Percentiles rank a stretch among this genome's conserved stretches.
Conservation (phyloP, 768 basidiomycete genomes). For the Agrocybe chaxingu region DNA sequence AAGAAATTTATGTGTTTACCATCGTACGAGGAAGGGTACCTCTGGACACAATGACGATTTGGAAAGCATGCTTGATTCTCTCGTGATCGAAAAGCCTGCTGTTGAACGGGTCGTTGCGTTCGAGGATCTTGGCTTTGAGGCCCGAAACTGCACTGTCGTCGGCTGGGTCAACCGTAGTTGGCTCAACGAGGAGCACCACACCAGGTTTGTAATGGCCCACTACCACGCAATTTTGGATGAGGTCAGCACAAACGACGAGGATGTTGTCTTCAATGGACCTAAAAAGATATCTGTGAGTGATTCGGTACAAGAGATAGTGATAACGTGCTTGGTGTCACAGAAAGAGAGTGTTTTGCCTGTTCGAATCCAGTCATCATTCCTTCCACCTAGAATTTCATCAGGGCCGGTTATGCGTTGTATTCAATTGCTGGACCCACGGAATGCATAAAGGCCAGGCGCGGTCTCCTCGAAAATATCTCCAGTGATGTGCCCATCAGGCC, state of each 20-base stretch:
- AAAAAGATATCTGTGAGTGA: background rate
- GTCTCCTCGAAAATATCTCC: slow-evolving; percentile 64
- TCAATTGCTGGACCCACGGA: slow-evolving; percentile 18
- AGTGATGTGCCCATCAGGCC: slow-evolving; percentile 66
- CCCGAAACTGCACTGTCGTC: slow-evolving; percentile 1
- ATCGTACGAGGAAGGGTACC: slow-evolving; percentile 9
- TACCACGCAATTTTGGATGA: slow-evolving; percentile 26
- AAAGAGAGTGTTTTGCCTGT: slow-evolving; percentile 57
- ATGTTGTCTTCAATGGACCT: slow-evolving; percentile 33
- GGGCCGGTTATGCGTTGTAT: background rate
- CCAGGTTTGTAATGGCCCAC: slow-evolving; percentile 29
- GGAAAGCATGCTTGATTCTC: slow-evolving; percentile 16
- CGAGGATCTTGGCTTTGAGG: slow-evolving; percentile 20
- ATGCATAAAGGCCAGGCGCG: slow-evolving; percentile 45
- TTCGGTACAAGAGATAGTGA: background rate
- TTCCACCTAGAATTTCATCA: slow-evolving; percentile 32
- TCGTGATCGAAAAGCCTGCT: slow-evolving; percentile 22
- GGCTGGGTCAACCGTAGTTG: background rate
- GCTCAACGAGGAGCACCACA: slow-evolving; percentile 27
- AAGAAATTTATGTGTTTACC: background rate
- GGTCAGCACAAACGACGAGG: slow-evolving; percentile 20
- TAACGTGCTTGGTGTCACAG: slow-evolving; percentile 61
- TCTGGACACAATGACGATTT: slow-evolving; percentile 17
- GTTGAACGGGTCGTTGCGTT: slow-evolving; percentile 22
- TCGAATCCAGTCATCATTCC: slow-evolving; percentile 75